Conservation (phyloP, 2,329 filamentous ascomycete species). For the Penicillium sumatraense region DNA sequence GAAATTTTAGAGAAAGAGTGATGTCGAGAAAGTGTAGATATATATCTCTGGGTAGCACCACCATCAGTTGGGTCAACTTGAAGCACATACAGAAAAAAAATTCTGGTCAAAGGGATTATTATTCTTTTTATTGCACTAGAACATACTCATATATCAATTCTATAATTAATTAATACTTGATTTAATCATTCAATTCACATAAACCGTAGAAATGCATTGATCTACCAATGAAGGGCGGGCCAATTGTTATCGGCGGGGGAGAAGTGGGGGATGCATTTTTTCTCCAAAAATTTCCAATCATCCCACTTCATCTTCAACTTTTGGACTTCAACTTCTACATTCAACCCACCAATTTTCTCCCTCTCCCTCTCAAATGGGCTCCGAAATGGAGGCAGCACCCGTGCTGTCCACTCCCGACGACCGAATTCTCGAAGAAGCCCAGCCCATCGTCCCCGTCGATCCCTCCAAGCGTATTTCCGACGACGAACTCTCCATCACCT, state of each 20-base stretch:
- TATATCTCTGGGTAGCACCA: too few species aligned
- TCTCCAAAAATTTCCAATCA: constrained; percentile 21
- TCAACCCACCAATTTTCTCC: constrained; percentile 4
- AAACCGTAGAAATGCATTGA: too few species aligned
- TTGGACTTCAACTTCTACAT: not conserved
- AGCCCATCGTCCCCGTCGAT: constrained; percentile 43
- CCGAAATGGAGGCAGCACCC: constrained; percentile 53
- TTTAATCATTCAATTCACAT: too few species aligned
- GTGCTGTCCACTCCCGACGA: constrained; percentile 67
- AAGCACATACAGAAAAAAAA: too few species aligned
- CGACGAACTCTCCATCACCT: constrained; percentile 74
- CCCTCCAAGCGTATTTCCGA: constrained; percentile 54
- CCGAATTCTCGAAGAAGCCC: constrained; percentile 62
- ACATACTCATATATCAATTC: too few species aligned
- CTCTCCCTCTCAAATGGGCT: constrained; percentile 27
- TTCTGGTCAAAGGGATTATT: too few species aligned
- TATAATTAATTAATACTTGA: too few species aligned
- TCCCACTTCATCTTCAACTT: constrained; percentile 6
- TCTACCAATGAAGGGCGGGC: constrained; percentile 26
- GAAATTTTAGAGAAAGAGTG: too few species aligned
- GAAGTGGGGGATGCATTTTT: constrained; percentile 36
- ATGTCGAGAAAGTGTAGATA: too few species aligned
- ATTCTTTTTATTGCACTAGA: too few species aligned
- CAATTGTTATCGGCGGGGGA: constrained; percentile 29
- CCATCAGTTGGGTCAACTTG: too few species aligned